Conservation (phyloP, 345 rosid genomes). For the Salix brachista region DNA sequence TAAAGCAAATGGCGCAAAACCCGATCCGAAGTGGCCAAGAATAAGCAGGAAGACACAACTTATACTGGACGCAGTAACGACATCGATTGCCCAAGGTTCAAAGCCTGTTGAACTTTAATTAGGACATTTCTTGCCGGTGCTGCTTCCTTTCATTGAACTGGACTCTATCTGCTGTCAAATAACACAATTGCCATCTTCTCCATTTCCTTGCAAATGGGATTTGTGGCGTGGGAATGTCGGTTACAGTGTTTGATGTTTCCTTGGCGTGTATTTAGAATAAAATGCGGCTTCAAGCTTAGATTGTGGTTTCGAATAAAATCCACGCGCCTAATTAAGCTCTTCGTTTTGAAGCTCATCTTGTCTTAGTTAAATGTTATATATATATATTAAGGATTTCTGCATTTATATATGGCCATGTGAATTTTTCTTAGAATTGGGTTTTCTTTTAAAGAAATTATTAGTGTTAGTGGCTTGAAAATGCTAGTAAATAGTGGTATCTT, state of each 20-base stretch:
- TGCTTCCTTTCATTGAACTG: neutral
- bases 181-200: too few relatives aligned
- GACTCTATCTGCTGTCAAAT: too few relatives aligned
- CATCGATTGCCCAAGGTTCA: slow-evolving; percentile 52
- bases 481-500: neutral
- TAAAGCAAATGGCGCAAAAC: slow-evolving; percentile 50
- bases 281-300: too few relatives aligned
- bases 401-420: too few relatives aligned
- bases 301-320: too few relatives aligned
- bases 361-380: neutral
- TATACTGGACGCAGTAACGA: slow-evolving; percentile 63
- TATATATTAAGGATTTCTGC: neutral
- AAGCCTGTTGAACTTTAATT: slow-evolving; percentile 35
- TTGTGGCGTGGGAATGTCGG: too few relatives aligned
- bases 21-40: slow-evolving; percentile 58
- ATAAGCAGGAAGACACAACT: slow-evolving; percentile 70
- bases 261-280: too few relatives aligned
- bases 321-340: too few relatives aligned
- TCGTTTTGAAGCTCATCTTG: neutral
- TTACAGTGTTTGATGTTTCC: too few relatives aligned
- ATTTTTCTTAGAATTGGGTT: neutral
- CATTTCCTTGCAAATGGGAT: too few relatives aligned
- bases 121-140: neutral
- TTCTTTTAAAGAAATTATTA: neutral
- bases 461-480: neutral